A percentile compares a stretch with the other conserved stretches of the same genome.
These are phyloP conservation scores for Tympanopsis confertula DNA, from an alignment of 2,329 filamentous ascomycete genomes.

Conservation along the genomic window DNA sequence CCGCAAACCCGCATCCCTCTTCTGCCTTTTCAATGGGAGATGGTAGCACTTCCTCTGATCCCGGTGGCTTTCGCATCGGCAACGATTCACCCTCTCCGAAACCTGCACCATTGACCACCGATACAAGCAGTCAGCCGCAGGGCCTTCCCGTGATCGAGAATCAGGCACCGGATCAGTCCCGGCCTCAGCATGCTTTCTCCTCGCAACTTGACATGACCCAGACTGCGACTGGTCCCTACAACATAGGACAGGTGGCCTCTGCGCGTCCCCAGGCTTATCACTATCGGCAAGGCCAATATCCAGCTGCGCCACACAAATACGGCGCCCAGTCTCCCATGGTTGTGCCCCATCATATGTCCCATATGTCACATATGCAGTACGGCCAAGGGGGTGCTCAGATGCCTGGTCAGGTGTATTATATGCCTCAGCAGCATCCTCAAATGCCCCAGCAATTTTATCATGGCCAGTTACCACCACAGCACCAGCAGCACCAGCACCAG, in stretches of 20 bases:
- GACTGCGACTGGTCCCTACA: slow-evolving; percentile 26
- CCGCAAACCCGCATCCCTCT: too few relatives aligned
- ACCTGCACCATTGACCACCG: too few relatives aligned
- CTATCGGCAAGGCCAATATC: slow-evolving; percentile 25
- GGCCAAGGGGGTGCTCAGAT: slow-evolving; percentile 21
- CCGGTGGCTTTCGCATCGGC: too few relatives aligned
- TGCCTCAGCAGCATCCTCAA: slow-evolving; percentile 27
- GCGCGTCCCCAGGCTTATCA: slow-evolving; percentile 27
- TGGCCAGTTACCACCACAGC: slow-evolving; percentile 13
- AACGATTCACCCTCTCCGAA: too few relatives aligned
- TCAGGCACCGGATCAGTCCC: too few relatives aligned
- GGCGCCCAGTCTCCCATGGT: slow-evolving; percentile 15
- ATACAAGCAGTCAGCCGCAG: too few relatives aligned
- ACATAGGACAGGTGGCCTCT: slow-evolving; percentile 31
- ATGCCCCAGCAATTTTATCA: slow-evolving; percentile 27
- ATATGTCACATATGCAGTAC: slow-evolving; percentile 28
- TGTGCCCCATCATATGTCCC: slow-evolving; percentile 6
- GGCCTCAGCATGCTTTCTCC: slow-evolving; percentile 25
- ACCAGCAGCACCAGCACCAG: slow-evolving; percentile 13
- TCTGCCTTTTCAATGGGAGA: too few relatives aligned
- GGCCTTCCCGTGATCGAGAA: too few relatives aligned
- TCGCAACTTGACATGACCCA: slow-evolving; percentile 28
- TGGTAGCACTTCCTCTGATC: too few relatives aligned
- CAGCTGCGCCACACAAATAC: slow-evolving; percentile 17
- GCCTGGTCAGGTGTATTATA: slow-evolving; percentile 31